Evolutionary conservation across 371 early-diverging fungal genomes (phyloP), one percentile per base, ranked within the genome.

Genomic region (Saksenaea vasiformis): DNA sequence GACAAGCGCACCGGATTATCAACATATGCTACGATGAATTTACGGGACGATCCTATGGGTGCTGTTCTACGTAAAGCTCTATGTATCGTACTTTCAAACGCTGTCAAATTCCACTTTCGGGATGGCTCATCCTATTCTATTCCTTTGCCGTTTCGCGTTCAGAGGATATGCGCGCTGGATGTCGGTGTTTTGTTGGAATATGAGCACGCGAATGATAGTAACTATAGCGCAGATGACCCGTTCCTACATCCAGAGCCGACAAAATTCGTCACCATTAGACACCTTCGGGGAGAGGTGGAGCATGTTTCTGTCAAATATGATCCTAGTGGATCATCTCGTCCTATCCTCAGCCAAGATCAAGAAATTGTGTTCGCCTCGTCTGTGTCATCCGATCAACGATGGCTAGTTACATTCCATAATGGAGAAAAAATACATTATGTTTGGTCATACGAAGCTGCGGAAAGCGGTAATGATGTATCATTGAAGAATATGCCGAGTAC

Each of bases 111-210:
- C 10, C 56, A 69, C 41, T 65, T 69, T 55, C 43, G 24, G 9
- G 69, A 69, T 24, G 69, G 69, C 15, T 37, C 37, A 34, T 59
- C 41, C 34, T 65, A 69, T 28, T 61, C 60, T 3, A 58, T 69
- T 15, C 57, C 61, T 39, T 44, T 69, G 17, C 61, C 63, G 0
- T 64, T 64, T 43, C 38, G 58, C 1, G 65, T 69, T 9, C 69
- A 65, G 34, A 43, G 39, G 24, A 60, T 61, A 3, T 60, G 60
- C 17, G 56, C 68, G 5, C 27, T 68, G 1, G 41, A 64, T n/a
- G 58, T 68, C 10, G 68, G 68, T 7, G 15, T 68, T 8, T 28
- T 68, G 17, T 53, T 68, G 34, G 64, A 68, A n/a, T 38, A 51
- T 3, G 60, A 61, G 56, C 56, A 44, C 1, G 51, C 34, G 13